Conservation (phyloP, 495 filamentous ascomycete species). For the Annulohypoxylon stygium region DNA sequence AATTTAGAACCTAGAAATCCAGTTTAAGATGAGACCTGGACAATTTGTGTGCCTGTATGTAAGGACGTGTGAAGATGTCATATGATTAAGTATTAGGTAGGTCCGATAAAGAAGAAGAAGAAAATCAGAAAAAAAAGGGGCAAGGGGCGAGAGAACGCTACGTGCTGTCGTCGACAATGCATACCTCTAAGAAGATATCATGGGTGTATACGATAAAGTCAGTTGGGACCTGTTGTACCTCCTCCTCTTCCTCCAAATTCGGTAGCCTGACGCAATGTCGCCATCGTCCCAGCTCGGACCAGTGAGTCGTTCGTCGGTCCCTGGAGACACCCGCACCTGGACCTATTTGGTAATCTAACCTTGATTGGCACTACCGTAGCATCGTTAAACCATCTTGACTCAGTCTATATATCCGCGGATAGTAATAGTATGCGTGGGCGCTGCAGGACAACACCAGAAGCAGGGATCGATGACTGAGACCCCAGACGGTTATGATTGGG, state of each 20-base stretch:
- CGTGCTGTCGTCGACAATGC: constrained; percentile 21
- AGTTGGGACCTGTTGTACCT: constrained; percentile 33
- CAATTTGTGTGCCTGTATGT: neutral
- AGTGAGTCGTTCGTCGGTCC: constrained; percentile 26
- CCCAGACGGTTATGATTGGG: constrained; percentile 41
- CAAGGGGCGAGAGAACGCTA: constrained; percentile 4
- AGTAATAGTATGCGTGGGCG: constrained; percentile 37
- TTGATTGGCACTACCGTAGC: constrained; percentile 26
- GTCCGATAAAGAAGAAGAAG: neutral
- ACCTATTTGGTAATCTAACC: constrained; percentile 19
- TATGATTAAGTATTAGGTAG: neutral
- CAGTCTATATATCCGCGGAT: constrained; percentile 13
- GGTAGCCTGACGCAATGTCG: constrained; percentile 43
- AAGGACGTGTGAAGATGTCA: neutral
- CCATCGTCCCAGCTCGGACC: constrained; percentile 38
- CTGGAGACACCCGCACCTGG: constrained; percentile 33
- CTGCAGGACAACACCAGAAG: constrained; percentile 32
- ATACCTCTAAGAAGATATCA: constrained; percentile 12
- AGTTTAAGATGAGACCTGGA: constrained; percentile 1
- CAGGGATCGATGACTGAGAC: constrained; percentile 36
- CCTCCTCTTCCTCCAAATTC: constrained; percentile 22
- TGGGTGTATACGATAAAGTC: constrained; percentile 39
- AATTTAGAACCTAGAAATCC: constrained; percentile 18
- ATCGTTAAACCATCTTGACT: constrained; percentile 33
- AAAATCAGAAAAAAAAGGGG: constrained; percentile 11